These are phyloP conservation scores for Pyrenula aspistea DNA, from an alignment of 495 filamentous ascomycete genomes.

Conservation along the genomic window DNA sequence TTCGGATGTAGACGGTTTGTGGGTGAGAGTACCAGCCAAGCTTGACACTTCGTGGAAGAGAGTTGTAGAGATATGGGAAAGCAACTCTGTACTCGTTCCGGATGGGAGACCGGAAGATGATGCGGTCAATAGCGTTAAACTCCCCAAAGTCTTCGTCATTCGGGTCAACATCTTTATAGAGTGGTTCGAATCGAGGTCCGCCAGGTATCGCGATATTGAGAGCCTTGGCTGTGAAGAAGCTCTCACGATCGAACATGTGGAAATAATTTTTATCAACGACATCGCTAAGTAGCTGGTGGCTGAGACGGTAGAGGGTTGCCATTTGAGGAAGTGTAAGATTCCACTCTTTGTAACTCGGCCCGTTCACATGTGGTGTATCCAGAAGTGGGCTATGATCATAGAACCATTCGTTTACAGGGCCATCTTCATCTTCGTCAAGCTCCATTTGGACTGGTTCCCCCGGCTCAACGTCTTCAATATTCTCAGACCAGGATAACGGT, in stretches of 20 bases:
- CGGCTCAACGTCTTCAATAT: constrained; percentile 96
- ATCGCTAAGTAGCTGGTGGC: constrained; percentile 82
- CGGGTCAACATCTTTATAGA: constrained; percentile 98
- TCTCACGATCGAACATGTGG: constrained; percentile 94
- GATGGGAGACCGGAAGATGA: constrained; percentile 95
- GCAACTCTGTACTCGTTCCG: constrained; percentile 93
- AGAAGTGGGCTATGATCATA: constrained; percentile 90
- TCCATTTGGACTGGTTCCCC: constrained; percentile 99
- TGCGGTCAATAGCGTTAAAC: constrained; percentile 98
- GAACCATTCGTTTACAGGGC: constrained; percentile 87
- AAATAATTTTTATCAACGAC: constrained; percentile 94
- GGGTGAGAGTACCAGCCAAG: constrained; percentile 90
- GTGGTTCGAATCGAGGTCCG: constrained; percentile 90
- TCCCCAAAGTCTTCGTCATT: constrained; percentile 99
- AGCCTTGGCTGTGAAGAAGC: constrained; percentile 93
- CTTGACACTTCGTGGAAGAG: constrained; percentile 86
- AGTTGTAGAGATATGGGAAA: constrained; percentile 93
- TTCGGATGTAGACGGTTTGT: constrained; percentile 79
- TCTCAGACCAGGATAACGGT: constrained; percentile 94
- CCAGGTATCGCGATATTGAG: constrained; percentile 95
- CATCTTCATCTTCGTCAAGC: constrained; percentile 91
- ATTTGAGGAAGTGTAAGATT: constrained; percentile 91
- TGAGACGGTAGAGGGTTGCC: constrained; percentile 87
- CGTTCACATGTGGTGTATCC: constrained; percentile 90
- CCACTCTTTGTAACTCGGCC: constrained; percentile 94